phyloP scores from a whole-genome alignment of 345 rosid species.

The Eucalyptus brandiana region DNA sequence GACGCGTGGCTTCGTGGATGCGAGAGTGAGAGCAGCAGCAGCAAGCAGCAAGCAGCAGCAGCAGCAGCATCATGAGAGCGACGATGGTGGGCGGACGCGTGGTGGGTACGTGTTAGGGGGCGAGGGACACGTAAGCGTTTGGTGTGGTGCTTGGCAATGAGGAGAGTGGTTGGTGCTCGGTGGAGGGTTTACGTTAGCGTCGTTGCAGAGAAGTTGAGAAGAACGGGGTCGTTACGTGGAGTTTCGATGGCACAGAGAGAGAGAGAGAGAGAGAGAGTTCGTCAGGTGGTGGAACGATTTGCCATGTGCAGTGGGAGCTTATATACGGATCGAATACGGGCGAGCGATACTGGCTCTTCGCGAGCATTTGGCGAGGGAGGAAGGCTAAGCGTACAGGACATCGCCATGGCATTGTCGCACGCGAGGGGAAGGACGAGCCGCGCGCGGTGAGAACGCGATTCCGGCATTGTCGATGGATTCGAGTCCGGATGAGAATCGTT shows the following conservation, averaged over 20 bases:
- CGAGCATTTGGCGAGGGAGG: not conserved
- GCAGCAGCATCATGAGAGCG: not conserved
- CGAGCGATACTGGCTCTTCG: not conserved
- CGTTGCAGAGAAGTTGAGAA: not conserved
- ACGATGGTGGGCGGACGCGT: not conserved
- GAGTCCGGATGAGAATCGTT: too few relatives aligned
- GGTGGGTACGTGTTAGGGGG: not conserved
- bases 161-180: not conserved
- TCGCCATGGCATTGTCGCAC: not conserved
- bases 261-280: not conserved
- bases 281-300: not conserved
- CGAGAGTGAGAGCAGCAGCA: not conserved
- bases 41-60: not conserved
- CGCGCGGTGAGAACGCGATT: not conserved
- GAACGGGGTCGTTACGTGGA: not conserved
- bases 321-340: not conserved
- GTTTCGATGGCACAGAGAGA: not conserved
- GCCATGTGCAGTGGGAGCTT: not conserved
- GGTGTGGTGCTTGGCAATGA: not conserved
- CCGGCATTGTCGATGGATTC: not conserved
- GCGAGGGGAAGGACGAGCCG: not conserved
- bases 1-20: not conserved
- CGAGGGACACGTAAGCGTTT: not conserved
- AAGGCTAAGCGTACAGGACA: not conserved
- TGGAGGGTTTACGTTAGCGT: not conserved